Percentiles rank a stretch among this genome's conserved stretches.
phyloP scores from a whole-genome alignment of 2,329 filamentous ascomycete species.

The Colletotrichum sojae region DNA sequence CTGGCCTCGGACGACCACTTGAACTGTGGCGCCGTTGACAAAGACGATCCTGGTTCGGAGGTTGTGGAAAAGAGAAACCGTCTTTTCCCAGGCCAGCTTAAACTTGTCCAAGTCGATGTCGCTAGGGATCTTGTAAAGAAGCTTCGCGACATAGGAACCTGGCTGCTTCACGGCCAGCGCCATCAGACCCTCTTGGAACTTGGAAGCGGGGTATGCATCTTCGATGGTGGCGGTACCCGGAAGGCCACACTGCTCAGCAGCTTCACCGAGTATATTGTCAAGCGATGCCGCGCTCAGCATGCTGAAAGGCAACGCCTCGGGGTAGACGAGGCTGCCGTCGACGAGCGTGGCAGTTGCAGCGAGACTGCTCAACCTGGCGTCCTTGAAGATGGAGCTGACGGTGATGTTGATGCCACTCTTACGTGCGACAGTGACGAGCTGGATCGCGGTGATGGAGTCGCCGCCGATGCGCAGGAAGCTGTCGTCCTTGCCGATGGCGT shows the following conservation, averaged over 20 bases:
- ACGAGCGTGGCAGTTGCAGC: too few relatives aligned
- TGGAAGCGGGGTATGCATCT: conserved; percentile 41
- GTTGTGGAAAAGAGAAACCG: conserved; percentile 14
- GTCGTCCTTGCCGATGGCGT: conserved; percentile 31
- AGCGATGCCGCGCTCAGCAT: background rate
- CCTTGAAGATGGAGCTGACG: conserved; percentile 44
- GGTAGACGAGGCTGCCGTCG: too few relatives aligned
- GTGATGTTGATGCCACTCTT: conserved; percentile 40
- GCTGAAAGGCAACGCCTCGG: too few relatives aligned
- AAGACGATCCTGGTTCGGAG: conserved; percentile 34
- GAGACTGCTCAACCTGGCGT: conserved; percentile 1
- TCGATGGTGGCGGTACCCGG: conserved; percentile 13
- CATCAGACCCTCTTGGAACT: conserved; percentile 42
- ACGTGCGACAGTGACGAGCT: conserved; percentile 40
- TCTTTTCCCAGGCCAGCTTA: conserved; percentile 47
- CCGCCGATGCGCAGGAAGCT: conserved; percentile 69
- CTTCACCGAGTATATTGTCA: too few relatives aligned
- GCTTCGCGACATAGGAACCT: conserved; percentile 38
- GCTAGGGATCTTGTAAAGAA: conserved; percentile 18
- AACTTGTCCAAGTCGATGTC: conserved; percentile 42
- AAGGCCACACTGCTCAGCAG: too few relatives aligned
- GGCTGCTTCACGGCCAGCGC: conserved; percentile 42
- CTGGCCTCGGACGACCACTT: conserved; percentile 55
- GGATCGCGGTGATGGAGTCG: conserved; percentile 43
- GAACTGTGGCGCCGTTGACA: background rate